Conservation (phyloP, 2,329 filamentous ascomycete genomes). For the Fusarium zealandicum region DNA sequence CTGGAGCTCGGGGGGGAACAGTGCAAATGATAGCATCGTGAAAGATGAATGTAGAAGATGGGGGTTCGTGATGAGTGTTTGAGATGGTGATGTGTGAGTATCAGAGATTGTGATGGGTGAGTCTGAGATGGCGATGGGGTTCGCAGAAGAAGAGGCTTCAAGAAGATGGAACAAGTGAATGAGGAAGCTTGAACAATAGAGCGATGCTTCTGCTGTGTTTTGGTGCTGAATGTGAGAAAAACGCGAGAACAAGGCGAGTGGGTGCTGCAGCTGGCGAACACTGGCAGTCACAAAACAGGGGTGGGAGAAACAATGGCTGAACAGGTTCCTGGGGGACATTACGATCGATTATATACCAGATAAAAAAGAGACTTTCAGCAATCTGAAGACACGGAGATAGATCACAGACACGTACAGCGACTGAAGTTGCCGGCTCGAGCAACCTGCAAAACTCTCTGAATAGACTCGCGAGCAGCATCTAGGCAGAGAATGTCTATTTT, state of each 20-base stretch:
- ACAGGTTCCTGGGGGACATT: too few species aligned
- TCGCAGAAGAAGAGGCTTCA: background rate
- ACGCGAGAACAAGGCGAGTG: background rate
- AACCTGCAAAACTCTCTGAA: too few species aligned
- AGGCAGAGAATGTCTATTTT: too few species aligned
- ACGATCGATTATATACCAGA: too few species aligned
- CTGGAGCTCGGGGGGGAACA: conserved; percentile 7
- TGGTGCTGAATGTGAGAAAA: background rate
- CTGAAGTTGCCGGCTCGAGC: too few species aligned
- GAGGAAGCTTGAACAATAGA: background rate
- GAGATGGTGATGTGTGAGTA: background rate
- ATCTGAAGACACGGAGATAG: too few species aligned
- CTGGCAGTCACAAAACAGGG: background rate
- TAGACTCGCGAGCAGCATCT: too few species aligned
- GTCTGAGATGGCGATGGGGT: background rate
- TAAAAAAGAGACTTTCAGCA: too few species aligned
- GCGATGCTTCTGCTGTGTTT: background rate
- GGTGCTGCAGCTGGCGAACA: background rate
- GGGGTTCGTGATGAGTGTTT: background rate
- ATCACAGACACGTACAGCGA: too few species aligned
- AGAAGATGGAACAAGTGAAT: background rate
- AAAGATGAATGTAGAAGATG: too few species aligned
- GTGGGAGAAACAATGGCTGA: background rate
- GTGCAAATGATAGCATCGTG: conserved; percentile 10
- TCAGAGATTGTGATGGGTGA: background rate